Evolutionary conservation across 2,329 filamentous ascomycete genomes (phyloP).

Genomic region (Ophiostoma tasmaniense): DNA sequence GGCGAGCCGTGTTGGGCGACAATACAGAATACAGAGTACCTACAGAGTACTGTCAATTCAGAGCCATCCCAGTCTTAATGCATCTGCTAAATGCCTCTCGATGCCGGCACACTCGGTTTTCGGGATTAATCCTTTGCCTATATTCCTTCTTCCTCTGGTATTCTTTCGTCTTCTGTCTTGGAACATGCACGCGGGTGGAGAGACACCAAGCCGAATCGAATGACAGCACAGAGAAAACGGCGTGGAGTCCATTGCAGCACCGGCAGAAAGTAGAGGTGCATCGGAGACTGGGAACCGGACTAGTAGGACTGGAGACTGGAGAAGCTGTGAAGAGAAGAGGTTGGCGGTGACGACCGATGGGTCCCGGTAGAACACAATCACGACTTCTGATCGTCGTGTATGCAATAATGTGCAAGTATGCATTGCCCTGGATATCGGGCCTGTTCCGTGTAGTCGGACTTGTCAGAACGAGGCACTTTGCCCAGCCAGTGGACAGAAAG

Average conservation of each 20-base stretch:
- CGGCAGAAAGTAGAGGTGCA: neutral
- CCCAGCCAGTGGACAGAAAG: neutral
- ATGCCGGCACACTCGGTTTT: conserved; percentile 2
- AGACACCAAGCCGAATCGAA: conserved; percentile 3
- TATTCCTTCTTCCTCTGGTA: neutral
- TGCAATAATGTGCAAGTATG: neutral
- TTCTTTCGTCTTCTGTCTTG: neutral
- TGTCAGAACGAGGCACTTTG: neutral
- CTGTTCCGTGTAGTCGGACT: neutral
- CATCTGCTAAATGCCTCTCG: conserved; percentile 2
- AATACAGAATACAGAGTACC: neutral
- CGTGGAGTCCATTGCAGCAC: conserved; percentile 4
- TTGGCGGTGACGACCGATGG: neutral
- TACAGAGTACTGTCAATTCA: neutral
- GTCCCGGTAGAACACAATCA: neutral
- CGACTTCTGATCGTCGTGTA: neutral
- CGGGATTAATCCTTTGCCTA: neutral
- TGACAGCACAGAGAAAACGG: neutral
- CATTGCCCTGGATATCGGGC: neutral
- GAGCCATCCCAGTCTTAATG: neutral
- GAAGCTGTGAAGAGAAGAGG: neutral
- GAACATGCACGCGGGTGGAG: conserved; percentile 4
- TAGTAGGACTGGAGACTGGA: neutral
- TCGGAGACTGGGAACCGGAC: neutral
- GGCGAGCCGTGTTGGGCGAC: neutral